Base-by-base conservation (phyloP, 116 monocot genomes). In the Trichopus zeylanicus region DNA sequence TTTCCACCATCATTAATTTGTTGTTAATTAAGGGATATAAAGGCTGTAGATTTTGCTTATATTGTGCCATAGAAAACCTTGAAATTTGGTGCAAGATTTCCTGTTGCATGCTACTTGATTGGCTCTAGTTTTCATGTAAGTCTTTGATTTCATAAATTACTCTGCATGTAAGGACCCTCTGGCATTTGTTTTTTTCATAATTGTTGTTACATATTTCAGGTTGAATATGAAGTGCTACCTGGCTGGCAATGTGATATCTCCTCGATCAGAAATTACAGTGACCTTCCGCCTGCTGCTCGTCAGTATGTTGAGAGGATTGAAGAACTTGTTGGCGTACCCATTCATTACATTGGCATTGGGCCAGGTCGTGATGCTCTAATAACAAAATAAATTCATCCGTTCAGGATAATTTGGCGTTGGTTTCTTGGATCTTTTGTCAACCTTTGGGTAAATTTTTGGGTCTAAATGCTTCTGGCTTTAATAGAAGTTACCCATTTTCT, bases 351-450 rank as follows among this genome's bases (percentile, higher is more conserved):
- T 31, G 94, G 94, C 26, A 64, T 89, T 13, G 94, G 94, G 23
- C 90, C 94, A 29, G 78, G 94, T 1, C 74, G 94, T 2, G 90
- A 95, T 67, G 94, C 94, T 48, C 78, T 95, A n/a, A 95, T 95
- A 59, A 81, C 53, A 35, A 95, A 95, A 66, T 95, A n/a, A n/a
- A n/a, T n/a, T n/a, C n/a, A n/a, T n/a, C n/a, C n/a, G n/a, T n/a
- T n/a, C n/a, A n/a, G n/a, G n/a, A n/a, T n/a, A n/a, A n/a, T n/a
- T n/a, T n/a, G n/a, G n/a, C n/a, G n/a, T n/a, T n/a, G n/a, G n/a
- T n/a, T n/a, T n/a, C n/a, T n/a, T n/a, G n/a, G n/a, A n/a, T n/a
- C n/a, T n/a, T n/a, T n/a, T n/a, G n/a, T n/a, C n/a, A n/a, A n/a
- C n/a, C n/a, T n/a, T n/a, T n/a, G n/a, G n/a, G n/a, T n/a, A n/a